A percentile compares a stretch with the other conserved stretches of the same genome.
phyloP scores from a whole-genome alignment of 2,329 filamentous ascomycete genomes.

The Talaromyces rugulosus region DNA sequence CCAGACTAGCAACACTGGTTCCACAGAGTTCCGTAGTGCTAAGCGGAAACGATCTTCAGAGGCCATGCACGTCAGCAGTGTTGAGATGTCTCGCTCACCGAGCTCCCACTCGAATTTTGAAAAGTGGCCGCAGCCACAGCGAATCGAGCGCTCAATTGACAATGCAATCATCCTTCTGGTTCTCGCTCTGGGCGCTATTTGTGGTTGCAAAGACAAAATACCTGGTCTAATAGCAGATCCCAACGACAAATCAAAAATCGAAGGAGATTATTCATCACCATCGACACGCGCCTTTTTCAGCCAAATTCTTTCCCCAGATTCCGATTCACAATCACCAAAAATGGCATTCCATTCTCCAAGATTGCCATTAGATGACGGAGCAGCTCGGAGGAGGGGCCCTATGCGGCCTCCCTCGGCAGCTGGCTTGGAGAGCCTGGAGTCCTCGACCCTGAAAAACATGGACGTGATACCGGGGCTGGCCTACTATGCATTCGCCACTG shows the following conservation, averaged over 20 bases:
- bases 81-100: constrained; percentile 21
- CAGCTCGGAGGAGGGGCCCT: constrained; percentile 13
- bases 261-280: constrained; percentile 11
- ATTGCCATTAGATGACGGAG: constrained; percentile 18
- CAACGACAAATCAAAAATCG: background rate
- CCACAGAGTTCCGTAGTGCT: constrained; percentile 25
- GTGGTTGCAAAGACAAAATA: constrained; percentile 47
- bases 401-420: constrained; percentile 13
- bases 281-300: constrained; percentile 16
- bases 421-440: constrained; percentile 18
- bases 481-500: constrained; percentile 81
- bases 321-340: constrained; percentile 8
- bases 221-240: constrained; percentile 49
- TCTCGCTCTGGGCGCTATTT: constrained; percentile 82
- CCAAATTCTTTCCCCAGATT: constrained; percentile 22
- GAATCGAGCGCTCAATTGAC: constrained; percentile 60
- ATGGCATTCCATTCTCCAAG: constrained; percentile 17
- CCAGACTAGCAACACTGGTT: constrained; percentile 8
- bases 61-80: constrained; percentile 20
- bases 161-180: constrained; percentile 80
- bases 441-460: constrained; percentile 55
- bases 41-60: constrained; percentile 39
- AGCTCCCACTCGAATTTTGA: constrained; percentile 12
- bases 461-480: constrained; percentile 85
- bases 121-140: constrained; percentile 9